A percentile compares a stretch with the other conserved stretches of the same genome.
Conservation (phyloP, 257 asterid species). For the Echites panduratus region DNA sequence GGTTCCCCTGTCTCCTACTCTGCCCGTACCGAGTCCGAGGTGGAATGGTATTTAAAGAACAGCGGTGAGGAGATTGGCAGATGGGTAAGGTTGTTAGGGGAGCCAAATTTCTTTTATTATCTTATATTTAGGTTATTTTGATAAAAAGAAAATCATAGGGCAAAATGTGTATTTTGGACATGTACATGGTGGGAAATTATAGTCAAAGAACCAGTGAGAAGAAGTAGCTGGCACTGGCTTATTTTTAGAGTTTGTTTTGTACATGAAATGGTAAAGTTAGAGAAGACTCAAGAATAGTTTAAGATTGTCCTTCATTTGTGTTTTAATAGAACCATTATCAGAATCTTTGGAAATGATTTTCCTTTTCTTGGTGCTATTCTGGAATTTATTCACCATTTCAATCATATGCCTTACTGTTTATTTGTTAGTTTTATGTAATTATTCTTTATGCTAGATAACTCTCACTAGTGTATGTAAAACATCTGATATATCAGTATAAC, state of each 20-base stretch:
- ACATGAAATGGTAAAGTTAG: slow-evolving; percentile 35
- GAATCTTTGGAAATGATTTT: not conserved
- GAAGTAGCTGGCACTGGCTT: slow-evolving; percentile 23
- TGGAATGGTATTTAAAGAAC: slow-evolving; percentile 38
- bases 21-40: slow-evolving; percentile 65
- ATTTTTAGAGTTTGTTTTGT: slow-evolving; percentile 31
- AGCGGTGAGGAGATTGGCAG: slow-evolving; percentile 18
- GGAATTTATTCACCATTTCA: not conserved
- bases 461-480: not conserved
- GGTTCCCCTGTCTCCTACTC: slow-evolving; percentile 74
- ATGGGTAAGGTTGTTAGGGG: slow-evolving; percentile 44
- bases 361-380: not conserved
- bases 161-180: slow-evolving; percentile 29
- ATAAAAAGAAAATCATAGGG: slow-evolving; percentile 13
- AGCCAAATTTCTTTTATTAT: slow-evolving; percentile 9
- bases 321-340: not conserved
- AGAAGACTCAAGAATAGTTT: slow-evolving; percentile 16
- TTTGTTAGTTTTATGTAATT: not conserved
- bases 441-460: not conserved
- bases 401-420: not conserved
- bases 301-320: slow-evolving; percentile 14
- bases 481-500: not conserved
- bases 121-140: slow-evolving; percentile 21
- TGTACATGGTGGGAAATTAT: slow-evolving; percentile 51
- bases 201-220: slow-evolving; percentile 23